Conservation (phyloP, 78 protist species). For the Dictyostelium brefeldianum region DNA sequence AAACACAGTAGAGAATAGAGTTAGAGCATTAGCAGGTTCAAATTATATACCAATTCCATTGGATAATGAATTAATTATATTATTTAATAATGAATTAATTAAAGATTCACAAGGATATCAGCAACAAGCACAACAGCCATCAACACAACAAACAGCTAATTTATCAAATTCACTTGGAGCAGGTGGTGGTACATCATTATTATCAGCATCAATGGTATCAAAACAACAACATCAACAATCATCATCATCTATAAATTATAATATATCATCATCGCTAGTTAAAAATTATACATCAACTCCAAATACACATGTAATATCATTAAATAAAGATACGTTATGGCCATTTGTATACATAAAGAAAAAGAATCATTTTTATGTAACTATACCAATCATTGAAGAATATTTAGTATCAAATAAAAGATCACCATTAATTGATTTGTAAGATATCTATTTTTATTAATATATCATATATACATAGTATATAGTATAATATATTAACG, state of each 20-base stretch:
- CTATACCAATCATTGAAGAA: conserved; percentile 65
- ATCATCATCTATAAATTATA: not conserved
- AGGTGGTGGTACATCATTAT: not conserved
- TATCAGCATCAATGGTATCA: conserved; percentile 12
- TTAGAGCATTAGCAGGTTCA: conserved; percentile 45
- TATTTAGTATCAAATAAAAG: conserved; percentile 20
- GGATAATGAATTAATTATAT: conserved; percentile 32
- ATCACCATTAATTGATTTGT: conserved; percentile 45
- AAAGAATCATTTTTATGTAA: conserved; percentile 40
- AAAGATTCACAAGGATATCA: conserved; percentile 4
- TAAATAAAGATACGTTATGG: conserved; percentile 59
- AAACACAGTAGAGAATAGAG: conserved; percentile 60
- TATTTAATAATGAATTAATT: conserved; percentile 25
- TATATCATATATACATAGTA: not conserved
- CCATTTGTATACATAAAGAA: conserved; percentile 63
- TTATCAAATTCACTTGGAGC: not conserved
- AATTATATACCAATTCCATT: conserved; percentile 64
- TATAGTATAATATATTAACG: not conserved
- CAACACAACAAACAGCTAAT: not conserved
- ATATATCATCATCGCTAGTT: not conserved
- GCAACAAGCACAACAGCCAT: not conserved
- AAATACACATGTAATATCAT: conserved; percentile 74
- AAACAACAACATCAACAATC: conserved; percentile 11
- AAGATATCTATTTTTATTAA: not conserved
- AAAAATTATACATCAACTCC: conserved; percentile 43